phyloP scores from a whole-genome alignment of 202 grass and related monocot species.

The Dendrocalamus latiflorus region DNA sequence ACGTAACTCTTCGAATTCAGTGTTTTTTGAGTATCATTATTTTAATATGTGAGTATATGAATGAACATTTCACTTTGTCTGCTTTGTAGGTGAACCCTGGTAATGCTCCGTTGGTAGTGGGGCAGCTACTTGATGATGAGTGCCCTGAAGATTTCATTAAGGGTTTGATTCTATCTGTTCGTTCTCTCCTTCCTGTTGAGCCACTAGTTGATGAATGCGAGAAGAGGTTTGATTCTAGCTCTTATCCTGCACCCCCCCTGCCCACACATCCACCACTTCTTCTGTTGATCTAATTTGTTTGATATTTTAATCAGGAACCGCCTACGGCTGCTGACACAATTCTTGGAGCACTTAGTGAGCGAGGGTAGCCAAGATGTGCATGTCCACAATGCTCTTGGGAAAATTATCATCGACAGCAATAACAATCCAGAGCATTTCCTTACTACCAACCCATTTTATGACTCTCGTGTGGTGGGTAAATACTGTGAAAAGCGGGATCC shows the following conservation, averaged over 20 bases:
- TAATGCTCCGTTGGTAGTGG: conserved; percentile 88
- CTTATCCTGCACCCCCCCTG: no score
- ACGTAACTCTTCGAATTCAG: conserved; percentile 9
- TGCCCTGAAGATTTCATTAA: no score
- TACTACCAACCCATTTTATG: conserved; percentile 94
- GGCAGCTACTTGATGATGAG: no score
- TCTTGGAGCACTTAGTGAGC: no score
- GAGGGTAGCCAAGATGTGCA: conserved; percentile 98
- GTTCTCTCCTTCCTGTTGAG: no score
- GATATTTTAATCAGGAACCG: no score
- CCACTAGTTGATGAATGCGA: no score
- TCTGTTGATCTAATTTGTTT: no score
- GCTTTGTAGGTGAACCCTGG: conserved; percentile 78
- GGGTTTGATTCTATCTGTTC: no score
- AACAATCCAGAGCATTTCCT: conserved; percentile 98
- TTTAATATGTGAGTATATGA: background rate
- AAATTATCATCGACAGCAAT: conserved; percentile 97
- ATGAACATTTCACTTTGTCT: background rate
- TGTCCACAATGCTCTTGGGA: conserved; percentile 96
- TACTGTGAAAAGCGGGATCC: conserved; percentile 95
- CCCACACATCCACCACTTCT: no score
- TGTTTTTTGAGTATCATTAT: background rate
- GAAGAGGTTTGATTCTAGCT: no score
- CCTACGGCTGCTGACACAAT: no score
- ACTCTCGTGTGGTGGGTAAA: conserved; percentile 95